Percentiles rank a stretch among this genome's conserved stretches.
phyloP scores from a whole-genome alignment of 108 stramenopile species.

The Conticribra guillardii region DNA sequence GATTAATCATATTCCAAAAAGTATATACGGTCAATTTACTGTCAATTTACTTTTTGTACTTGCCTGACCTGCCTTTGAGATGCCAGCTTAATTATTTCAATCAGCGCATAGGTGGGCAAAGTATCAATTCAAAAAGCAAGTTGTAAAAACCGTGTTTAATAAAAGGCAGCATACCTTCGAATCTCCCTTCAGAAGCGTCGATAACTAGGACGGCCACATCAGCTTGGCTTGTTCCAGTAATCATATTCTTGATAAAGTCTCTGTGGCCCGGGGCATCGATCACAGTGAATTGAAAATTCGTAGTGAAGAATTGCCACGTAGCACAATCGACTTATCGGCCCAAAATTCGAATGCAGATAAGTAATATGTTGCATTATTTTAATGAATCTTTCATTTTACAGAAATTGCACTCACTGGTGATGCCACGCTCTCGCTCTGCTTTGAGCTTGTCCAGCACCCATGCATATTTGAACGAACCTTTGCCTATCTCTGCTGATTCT shows the following conservation, averaged over 20 bases:
- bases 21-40: too few species aligned
- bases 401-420: constrained; percentile 48
- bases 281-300: constrained; percentile 88
- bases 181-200: constrained; percentile 84
- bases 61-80: constrained; percentile 86
- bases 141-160: too few species aligned
- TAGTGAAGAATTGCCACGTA: constrained; percentile 92
- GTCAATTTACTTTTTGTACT: too few species aligned
- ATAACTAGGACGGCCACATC: constrained; percentile 92
- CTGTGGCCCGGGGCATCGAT: constrained; percentile 96
- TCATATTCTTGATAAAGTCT: constrained; percentile 95
- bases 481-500: constrained; percentile 94
- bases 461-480: constrained; percentile 94
- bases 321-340: constrained; percentile 79
- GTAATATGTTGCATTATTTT: too few species aligned
- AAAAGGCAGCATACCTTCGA: too few species aligned
- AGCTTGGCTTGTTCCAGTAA: constrained; percentile 94
- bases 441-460: constrained; percentile 96
- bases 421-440: constrained; percentile 95
- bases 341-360: neutral
- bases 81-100: too few species aligned
- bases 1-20: too few species aligned
- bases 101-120: too few species aligned
- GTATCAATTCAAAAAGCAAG: too few species aligned
- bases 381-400: too few species aligned